A percentile compares a stretch with the other conserved stretches of the same genome.
Conservation (phyloP, 768 basidiomycete species). For the Panellus pusillus region DNA sequence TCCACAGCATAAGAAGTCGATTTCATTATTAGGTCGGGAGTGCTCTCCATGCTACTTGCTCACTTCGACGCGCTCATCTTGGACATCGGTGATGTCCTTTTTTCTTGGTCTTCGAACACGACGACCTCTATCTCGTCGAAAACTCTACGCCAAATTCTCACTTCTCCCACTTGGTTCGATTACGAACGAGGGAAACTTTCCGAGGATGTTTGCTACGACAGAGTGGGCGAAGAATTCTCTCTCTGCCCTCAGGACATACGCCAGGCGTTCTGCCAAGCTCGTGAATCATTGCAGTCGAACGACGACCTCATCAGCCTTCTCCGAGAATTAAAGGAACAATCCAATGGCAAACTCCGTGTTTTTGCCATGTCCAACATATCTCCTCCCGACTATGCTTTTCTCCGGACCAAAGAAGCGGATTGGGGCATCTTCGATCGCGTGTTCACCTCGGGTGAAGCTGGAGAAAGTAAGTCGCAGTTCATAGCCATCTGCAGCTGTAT, state of each 20-base stretch:
- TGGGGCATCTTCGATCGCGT: slow-evolving; percentile 51
- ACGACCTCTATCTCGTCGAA: too few relatives aligned
- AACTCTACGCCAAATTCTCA: too few relatives aligned
- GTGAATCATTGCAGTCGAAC: slow-evolving; percentile 47
- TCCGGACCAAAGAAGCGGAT: slow-evolving; percentile 45
- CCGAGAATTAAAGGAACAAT: slow-evolving; percentile 42
- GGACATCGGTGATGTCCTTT: too few relatives aligned
- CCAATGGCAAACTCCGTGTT: slow-evolving; percentile 35
- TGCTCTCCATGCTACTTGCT: too few relatives aligned
- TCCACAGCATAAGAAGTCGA: too few relatives aligned
- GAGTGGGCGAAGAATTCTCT: slow-evolving; percentile 40
- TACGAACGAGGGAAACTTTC: too few relatives aligned
- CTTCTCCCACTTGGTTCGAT: too few relatives aligned
- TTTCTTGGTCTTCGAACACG: too few relatives aligned
- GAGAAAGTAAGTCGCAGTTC: slow-evolving; percentile 51
- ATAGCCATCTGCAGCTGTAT: not conserved
- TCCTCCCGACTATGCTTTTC: slow-evolving; percentile 46
- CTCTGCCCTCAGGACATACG: slow-evolving; percentile 40
- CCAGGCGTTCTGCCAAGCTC: slow-evolving; percentile 46
- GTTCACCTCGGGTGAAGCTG: slow-evolving; percentile 51
- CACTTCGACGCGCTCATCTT: too few relatives aligned
- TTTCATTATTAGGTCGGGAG: too few relatives aligned
- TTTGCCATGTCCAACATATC: slow-evolving; percentile 66
- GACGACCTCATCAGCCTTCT: slow-evolving; percentile 46
- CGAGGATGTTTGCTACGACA: slow-evolving; percentile 3